Conservation (phyloP, 2,329 filamentous ascomycete genomes). For the Kalmusia sp. region DNA sequence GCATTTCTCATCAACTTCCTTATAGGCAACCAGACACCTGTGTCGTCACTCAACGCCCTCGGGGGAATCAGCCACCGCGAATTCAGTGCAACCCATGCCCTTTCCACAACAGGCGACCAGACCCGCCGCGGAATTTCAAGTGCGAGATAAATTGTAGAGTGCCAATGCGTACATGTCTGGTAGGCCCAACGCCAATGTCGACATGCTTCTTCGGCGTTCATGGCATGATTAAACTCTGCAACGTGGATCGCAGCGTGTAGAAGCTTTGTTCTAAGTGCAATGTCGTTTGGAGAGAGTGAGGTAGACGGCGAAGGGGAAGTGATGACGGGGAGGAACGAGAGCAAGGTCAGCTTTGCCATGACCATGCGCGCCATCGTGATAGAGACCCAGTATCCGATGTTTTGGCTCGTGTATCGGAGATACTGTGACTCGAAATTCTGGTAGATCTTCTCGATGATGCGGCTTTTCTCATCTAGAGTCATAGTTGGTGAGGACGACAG, state of each 20-base stretch:
- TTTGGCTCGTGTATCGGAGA: slow-evolving; percentile 45
- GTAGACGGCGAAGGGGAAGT: slow-evolving; percentile 29
- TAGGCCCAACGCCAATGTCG: slow-evolving; percentile 27
- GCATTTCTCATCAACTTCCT: slow-evolving; percentile 40
- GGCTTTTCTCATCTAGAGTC: slow-evolving; percentile 52
- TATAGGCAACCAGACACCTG: slow-evolving; percentile 46
- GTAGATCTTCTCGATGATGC: slow-evolving; percentile 56
- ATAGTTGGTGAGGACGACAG: slow-evolving; percentile 28
- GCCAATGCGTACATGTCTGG: slow-evolving; percentile 28
- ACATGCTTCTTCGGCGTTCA: slow-evolving; percentile 19
- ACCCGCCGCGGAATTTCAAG: slow-evolving; percentile 20
- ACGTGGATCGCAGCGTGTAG: slow-evolving; percentile 62
- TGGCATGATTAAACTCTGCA: slow-evolving; percentile 50
- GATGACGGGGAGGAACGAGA: slow-evolving; percentile 19
- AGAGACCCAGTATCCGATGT: slow-evolving; percentile 50
- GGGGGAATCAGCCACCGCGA: slow-evolving; percentile 52
- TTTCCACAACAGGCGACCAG: slow-evolving; percentile 23
- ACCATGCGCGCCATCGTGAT: slow-evolving; percentile 56
- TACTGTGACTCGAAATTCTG: slow-evolving; percentile 53
- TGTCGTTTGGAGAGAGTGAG: slow-evolving; percentile 24
- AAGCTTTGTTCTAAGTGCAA: slow-evolving; percentile 53
- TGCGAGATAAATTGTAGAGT: slow-evolving; percentile 24
- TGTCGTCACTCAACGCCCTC: slow-evolving; percentile 34
- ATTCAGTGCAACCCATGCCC: slow-evolving; percentile 27
- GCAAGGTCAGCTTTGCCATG: slow-evolving; percentile 59